These are phyloP conservation scores for Phalaenopsis equestris DNA, from an alignment of 106 monocot species.

Conservation along the genomic window DNA sequence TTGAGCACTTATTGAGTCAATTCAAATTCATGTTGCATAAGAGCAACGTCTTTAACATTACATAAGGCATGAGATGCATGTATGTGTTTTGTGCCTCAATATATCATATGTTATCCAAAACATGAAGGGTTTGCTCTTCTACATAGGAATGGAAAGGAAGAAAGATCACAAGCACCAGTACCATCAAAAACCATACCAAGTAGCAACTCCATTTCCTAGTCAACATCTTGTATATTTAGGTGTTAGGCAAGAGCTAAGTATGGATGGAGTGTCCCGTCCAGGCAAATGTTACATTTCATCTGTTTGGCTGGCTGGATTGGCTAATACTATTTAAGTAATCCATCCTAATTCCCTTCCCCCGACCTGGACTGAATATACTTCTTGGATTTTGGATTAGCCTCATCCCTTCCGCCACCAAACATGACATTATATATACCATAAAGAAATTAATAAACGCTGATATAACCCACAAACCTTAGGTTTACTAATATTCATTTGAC, in stretches of 20 bases:
- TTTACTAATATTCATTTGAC: neutral
- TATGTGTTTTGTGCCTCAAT: neutral
- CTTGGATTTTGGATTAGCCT: neutral
- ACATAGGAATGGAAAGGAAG: neutral
- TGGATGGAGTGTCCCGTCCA: neutral
- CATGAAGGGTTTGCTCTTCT: neutral
- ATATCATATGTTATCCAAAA: neutral
- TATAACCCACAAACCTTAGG: neutral
- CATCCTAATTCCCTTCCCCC: neutral
- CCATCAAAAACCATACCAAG: neutral
- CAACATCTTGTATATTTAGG: neutral
- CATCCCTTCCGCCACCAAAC: neutral
- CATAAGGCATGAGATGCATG: no score
- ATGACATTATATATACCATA: neutral
- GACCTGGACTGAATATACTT: neutral
- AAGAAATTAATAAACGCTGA: neutral
- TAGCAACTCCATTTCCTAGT: neutral
- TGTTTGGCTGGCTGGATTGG: neutral
- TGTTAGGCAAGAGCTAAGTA: neutral
- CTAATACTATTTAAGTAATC: neutral
- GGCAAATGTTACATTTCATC: neutral
- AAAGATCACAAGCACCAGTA: neutral
- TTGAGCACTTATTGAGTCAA: no score
- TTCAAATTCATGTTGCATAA: no score
- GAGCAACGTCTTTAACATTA: no score